Percentiles rank a stretch among this genome's conserved stretches.
Evolutionary conservation across 495 filamentous ascomycete species (phyloP).

Genomic region (Aspergillus mulundensis): DNA sequence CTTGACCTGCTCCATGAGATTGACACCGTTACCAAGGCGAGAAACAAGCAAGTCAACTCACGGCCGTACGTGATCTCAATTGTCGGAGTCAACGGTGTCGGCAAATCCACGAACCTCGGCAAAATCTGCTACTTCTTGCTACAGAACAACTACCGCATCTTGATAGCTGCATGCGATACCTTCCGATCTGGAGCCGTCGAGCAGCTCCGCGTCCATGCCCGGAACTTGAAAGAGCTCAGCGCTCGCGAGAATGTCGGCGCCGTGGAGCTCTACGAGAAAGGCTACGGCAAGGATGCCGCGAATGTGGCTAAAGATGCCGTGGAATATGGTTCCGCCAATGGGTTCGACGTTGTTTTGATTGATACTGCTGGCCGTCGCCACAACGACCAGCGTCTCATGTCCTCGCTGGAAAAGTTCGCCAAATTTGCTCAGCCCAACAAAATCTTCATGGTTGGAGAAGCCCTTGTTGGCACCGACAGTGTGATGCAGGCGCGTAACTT

Average conservation of each 20-base stretch:
- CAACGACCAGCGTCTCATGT: slow-evolving; percentile 94
- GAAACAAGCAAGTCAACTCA: slow-evolving; percentile 44
- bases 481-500: slow-evolving; percentile 95
- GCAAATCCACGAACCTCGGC: slow-evolving; percentile 93
- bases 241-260: slow-evolving; percentile 70
- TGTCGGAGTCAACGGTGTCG: slow-evolving; percentile 96
- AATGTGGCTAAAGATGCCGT: slow-evolving; percentile 94
- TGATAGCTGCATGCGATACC: slow-evolving; percentile 93
- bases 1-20: slow-evolving; percentile 93
- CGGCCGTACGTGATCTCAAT: slow-evolving; percentile 96
- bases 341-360: slow-evolving; percentile 91
- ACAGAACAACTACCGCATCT: slow-evolving; percentile 93
- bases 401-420: slow-evolving; percentile 90
- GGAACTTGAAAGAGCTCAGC: slow-evolving; percentile 82
- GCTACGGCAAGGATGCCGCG: slow-evolving; percentile 95
- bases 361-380: slow-evolving; percentile 94
- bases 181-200: slow-evolving; percentile 97
- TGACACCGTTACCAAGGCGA: slow-evolving; percentile 65
- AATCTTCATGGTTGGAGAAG: slow-evolving; percentile 98
- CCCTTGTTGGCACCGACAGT: slow-evolving; percentile 88
- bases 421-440: slow-evolving; percentile 95
- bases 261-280: slow-evolving; percentile 91
- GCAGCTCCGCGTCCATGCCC: slow-evolving; percentile 89
- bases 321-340: slow-evolving; percentile 63
- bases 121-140: slow-evolving; percentile 97